Base-by-base conservation (phyloP, 768 basidiomycete genomes). In the Amanita pseudoporphyria region DNA sequence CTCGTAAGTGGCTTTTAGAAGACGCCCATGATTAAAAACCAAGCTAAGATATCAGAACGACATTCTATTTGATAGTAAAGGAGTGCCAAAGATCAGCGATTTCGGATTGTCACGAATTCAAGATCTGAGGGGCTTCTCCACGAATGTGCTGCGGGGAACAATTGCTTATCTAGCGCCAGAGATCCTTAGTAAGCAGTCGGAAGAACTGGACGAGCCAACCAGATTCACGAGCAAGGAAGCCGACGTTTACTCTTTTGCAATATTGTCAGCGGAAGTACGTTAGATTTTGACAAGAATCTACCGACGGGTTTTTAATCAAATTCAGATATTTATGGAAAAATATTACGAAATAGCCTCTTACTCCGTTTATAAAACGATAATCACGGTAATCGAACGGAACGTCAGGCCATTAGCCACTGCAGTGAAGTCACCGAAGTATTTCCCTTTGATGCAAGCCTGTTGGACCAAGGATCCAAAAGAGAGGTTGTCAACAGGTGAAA, bases 191-290 rank as follows among this genome's bases (percentile, higher is more conserved):
- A 10, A 4, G 2, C n/a, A n/a, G n/a, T n/a, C n/a, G n/a, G n/a
- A n/a, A n/a, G 9, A 22, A 6, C 4, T 6, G 22, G 7, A 28
- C 4, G 1, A 4, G 9, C 24, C 14, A 22, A 1, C 6, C 13
- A 30, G 7, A 7, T 19, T 30, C 12, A 13, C 16, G 18, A 47
- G 33, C 4, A 47, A 37, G 10, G 35, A 26, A 37, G 19, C 35
- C 2, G 46, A 47, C 9, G 46, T 47, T 13, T 47, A 38, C 16
- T 21, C 46, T 3, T 47, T 47, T n/a, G 35, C 46, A 14, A 47
- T 47, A 10, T 19, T 19, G 5, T 18, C 21, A 21, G 46, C 33
- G 18, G 46, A 37, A 16, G 46, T 47, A 5, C 18, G 36, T n/a
- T 47, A 9, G n/a, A 6, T 47, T 26, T 28, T 9, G 18, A 6